Base-by-base conservation (phyloP, 495 filamentous ascomycete genomes). In the Tuber microsphaerosporum region DNA sequence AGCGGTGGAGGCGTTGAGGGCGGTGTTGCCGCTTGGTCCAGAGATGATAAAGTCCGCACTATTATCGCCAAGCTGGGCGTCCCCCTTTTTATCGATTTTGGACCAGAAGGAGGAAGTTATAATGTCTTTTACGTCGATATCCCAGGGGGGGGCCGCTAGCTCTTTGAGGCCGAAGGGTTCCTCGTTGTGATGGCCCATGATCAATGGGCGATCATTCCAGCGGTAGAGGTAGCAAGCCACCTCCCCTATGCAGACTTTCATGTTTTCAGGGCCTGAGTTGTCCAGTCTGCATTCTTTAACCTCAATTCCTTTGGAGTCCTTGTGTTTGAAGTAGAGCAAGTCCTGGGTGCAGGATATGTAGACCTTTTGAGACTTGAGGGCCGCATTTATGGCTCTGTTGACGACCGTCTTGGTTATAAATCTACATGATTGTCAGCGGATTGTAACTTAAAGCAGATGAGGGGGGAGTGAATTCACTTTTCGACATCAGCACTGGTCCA, bases 201-300 rank as follows among this genome's bases (percentile, higher is more conserved):
- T 74, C 7, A 81, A 71, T 16, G 74, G 74, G 20, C 80, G 81
- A 56, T 82, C 80, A 37, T 79, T 81, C 81, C 81, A 82, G 41
- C 80, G 80, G 73, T 82, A 82, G 42, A 82, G 43, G 69, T 82
- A 82, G 41, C 80, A 82, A 19, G 73, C 81, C 20, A 71, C 41
- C 56, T 74, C 43, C 45, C 51, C 78, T 19, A 82, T 79, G 42
- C 80, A 82, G 0, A 74, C 74, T 34, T 78, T 78, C 9, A 75
- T 69, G n/a, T 75, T 70, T 46, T 81, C 69, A 10, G 80, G 80
- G 16, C 80, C 80, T 5, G 79, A 76, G 39, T 78, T 76, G 48
- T 82, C 80, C 9, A 75, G 45, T 26, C 39, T 46, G 43, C 79
- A 82, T n/a, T 75, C 51, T 10, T 70, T 16, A 14, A 81, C 79